Evolutionary conservation across 2,329 filamentous ascomycete species (phyloP).

Genomic region (Aspergillus tanneri): DNA sequence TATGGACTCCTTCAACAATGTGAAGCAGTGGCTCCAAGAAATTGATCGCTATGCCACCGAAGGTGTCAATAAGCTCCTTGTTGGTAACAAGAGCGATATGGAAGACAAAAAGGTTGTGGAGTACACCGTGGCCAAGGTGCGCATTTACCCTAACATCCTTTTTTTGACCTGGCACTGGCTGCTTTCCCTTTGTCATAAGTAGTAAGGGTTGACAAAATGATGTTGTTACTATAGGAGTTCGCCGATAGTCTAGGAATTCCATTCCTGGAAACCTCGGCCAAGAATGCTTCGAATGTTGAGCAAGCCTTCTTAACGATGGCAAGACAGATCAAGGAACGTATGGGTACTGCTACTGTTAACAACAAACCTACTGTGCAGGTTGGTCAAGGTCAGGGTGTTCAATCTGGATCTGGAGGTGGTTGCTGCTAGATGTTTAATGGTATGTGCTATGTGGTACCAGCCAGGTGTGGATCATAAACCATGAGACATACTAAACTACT

Average conservation of each 20-base stretch:
- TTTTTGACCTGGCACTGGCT: background rate
- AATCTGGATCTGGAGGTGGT: conserved; percentile 77
- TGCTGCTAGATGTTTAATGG: conserved; percentile 70
- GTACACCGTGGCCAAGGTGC: conserved; percentile 98
- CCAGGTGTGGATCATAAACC: background rate
- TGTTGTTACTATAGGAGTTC: conserved; percentile 69
- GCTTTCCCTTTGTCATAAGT: background rate
- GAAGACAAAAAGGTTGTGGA: conserved; percentile 99
- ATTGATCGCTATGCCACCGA: conserved; percentile 99
- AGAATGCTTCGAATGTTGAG: conserved; percentile 99
- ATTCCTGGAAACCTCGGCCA: conserved; percentile 98
- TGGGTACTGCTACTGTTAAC: conserved; percentile 96
- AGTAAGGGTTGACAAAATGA: conserved; percentile 5
- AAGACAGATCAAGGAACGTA: conserved; percentile 99
- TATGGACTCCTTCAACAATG: conserved; percentile 99
- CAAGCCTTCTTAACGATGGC: conserved; percentile 99
- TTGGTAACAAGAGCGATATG: conserved; percentile 99
- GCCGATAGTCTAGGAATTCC: conserved; percentile 98
- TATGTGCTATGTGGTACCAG: conserved; percentile 8
- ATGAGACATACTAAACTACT: background rate
- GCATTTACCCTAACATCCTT: conserved; percentile 24
- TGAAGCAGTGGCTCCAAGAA: conserved; percentile 99
- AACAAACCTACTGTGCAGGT: conserved; percentile 98
- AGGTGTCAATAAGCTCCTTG: conserved; percentile 98
- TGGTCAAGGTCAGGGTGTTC: conserved; percentile 89